Evolutionary conservation across 2,329 filamentous ascomycete genomes (phyloP), one percentile per base, ranked within the genome.

Genomic region (Alternaria atra): DNA sequence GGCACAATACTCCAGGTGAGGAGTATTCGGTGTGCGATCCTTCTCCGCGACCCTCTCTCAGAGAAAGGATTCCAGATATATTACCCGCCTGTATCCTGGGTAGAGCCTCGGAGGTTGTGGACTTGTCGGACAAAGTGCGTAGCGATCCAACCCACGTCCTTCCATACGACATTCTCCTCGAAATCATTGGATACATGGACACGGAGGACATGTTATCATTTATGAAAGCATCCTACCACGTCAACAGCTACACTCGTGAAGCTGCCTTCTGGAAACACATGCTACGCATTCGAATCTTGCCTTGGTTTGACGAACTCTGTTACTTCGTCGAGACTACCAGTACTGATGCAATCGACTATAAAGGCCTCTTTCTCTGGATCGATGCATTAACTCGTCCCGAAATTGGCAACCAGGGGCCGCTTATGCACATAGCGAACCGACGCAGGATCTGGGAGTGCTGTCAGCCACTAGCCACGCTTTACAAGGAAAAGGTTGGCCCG

Each of bases 341-440:
- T 23, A 44, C 52, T 2, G 55, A 58, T 1, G 52, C 61, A 4
- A 54, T 67, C n/a, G 58, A 73, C 43, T 68, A 50, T 44, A 68
- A 67, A 43, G 55, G 52, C 8, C 29, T 65, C 2, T 73, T 71
- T 20, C 55, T 74, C 13, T 76, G 73, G 69, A 35, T 73, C 8
- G 52, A 72, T 32, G 47, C 40, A 29, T 20, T 57, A 4, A 72
- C 73, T 1, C 60, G 29, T 8, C 63, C 70, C 12, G 54, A 51
- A 4, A 51, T 60, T 8, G 69, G 68, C 5, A 65, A 73, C 56
- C 52, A 52, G n/a, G 69, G 69, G 2, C 64, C 68, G 2, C 69
- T 74, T 7, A 67, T 76, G 66, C 65, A 64, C 5, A 60, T 78
- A 51, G 75, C 75, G 23, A 78, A 78, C 55, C 71, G 75, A 8